A percentile compares a stretch with the other conserved stretches of the same genome.
Conservation (phyloP, 345 rosid genomes). For the Eucalyptus coolabah region DNA sequence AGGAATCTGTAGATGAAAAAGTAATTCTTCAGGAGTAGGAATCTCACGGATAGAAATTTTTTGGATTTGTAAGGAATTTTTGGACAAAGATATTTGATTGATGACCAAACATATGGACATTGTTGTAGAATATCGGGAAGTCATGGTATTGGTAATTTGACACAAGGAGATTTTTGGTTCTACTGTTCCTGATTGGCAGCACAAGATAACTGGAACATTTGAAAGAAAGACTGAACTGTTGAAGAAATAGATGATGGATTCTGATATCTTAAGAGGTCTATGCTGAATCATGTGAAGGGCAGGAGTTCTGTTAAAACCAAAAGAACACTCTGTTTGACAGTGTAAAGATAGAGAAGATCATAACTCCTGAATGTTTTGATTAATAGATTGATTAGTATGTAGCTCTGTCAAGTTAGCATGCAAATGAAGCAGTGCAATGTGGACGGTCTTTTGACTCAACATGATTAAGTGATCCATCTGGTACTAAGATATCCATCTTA, state of each 20-base stretch:
- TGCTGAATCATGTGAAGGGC: background rate
- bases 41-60: background rate
- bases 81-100: background rate
- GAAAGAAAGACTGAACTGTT: background rate
- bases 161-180: background rate
- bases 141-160: background rate
- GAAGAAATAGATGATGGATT: background rate
- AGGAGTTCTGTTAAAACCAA: background rate
- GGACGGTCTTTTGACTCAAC: background rate
- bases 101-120: background rate
- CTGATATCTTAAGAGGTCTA: background rate
- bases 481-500: background rate
- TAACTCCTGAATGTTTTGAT: background rate
- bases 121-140: background rate
- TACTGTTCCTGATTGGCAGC: background rate
- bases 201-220: background rate
- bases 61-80: background rate
- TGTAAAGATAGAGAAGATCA: background rate
- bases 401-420: background rate
- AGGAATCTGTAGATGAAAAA: background rate
- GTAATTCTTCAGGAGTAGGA: background rate
- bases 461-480: background rate
- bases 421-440: background rate
- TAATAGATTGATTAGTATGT: background rate
- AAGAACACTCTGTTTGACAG: background rate